These are phyloP conservation scores for Salisapilia sapeloensis DNA, from an alignment of 352 stramenopile species.

Conservation along the genomic window DNA sequence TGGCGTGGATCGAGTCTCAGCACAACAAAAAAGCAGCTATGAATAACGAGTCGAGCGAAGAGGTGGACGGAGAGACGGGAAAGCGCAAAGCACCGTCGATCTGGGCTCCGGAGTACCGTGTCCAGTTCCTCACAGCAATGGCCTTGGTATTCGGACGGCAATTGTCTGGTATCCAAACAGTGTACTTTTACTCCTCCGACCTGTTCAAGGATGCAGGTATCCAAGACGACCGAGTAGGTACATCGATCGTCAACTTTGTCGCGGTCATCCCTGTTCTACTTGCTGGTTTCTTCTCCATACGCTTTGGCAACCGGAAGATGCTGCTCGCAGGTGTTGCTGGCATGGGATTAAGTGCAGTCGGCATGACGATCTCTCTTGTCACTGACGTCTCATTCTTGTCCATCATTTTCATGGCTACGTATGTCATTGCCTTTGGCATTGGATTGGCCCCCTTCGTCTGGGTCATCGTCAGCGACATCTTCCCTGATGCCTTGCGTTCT, in stretches of 20 bases:
- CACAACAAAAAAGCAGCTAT: background rate
- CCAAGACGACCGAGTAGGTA: constrained; percentile 17
- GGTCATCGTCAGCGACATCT: constrained; percentile 32
- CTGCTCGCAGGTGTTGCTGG: constrained; percentile 15
- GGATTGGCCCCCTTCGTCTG: constrained; percentile 50
- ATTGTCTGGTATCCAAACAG: constrained; percentile 38
- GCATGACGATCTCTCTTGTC: constrained; percentile 33
- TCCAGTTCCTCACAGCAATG: constrained; percentile 23
- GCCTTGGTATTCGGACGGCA: constrained; percentile 21
- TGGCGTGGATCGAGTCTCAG: too few species aligned
- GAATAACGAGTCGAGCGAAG: background rate
- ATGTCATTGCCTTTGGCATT: constrained; percentile 42
- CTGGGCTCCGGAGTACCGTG: constrained; percentile 14
- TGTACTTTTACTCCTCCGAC: constrained; percentile 29
- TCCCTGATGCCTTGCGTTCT: constrained; percentile 31
- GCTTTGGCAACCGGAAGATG: constrained; percentile 33
- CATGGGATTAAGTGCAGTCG: constrained; percentile 23
- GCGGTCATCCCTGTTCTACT: constrained; percentile 17
- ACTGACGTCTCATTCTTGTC: constrained; percentile 13
- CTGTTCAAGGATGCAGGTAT: constrained; percentile 21
- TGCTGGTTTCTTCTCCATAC: constrained; percentile 16
- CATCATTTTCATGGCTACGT: constrained; percentile 35
- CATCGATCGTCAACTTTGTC: constrained; percentile 19
- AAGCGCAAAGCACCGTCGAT: too few species aligned
- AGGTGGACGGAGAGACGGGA: too few species aligned